phyloP scores from a whole-genome alignment of 1,284 basidiomycete genomes.

The Moesziomyces globuligerus region DNA sequence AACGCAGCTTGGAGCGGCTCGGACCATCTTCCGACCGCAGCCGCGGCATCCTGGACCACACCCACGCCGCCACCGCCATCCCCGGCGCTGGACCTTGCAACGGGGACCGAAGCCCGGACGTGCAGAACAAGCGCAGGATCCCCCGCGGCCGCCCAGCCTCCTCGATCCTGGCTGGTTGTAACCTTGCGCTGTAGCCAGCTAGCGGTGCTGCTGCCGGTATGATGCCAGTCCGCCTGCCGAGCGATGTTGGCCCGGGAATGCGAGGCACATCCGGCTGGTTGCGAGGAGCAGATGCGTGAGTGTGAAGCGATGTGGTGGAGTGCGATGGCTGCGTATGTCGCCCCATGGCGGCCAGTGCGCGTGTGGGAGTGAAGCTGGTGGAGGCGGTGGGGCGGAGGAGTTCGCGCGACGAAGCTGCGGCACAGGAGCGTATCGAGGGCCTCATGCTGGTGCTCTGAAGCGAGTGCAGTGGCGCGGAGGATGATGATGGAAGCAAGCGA shows the following conservation, averaged over 20 bases:
- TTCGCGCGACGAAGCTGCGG: background rate
- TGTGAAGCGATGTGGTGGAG: no score
- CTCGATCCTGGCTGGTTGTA: no score
- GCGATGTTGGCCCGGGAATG: slow-evolving; percentile 1
- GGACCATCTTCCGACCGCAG: slow-evolving; percentile 11
- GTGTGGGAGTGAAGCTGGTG: background rate
- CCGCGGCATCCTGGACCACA: slow-evolving; percentile 11
- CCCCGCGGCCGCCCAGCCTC: no score
- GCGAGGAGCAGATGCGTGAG: no score
- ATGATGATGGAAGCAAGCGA: background rate
- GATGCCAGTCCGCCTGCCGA: no score
- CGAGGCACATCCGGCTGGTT: no score
- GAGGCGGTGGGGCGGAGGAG: background rate
- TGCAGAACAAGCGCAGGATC: slow-evolving; percentile 16
- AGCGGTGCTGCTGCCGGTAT: no score
- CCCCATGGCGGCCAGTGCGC: no score
- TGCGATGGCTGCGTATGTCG: background rate
- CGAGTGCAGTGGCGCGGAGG: no score
- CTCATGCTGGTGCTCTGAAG: slow-evolving; percentile 17
- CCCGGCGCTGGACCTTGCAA: background rate
- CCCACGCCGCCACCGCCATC: background rate
- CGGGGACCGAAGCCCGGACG: background rate
- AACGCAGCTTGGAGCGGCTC: background rate
- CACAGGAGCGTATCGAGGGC: slow-evolving; percentile 16
- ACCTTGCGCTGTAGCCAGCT: no score